Evolutionary conservation across 2,329 filamentous ascomycete species (phyloP).

Genomic region (Fusarium solani-melongenae): DNA sequence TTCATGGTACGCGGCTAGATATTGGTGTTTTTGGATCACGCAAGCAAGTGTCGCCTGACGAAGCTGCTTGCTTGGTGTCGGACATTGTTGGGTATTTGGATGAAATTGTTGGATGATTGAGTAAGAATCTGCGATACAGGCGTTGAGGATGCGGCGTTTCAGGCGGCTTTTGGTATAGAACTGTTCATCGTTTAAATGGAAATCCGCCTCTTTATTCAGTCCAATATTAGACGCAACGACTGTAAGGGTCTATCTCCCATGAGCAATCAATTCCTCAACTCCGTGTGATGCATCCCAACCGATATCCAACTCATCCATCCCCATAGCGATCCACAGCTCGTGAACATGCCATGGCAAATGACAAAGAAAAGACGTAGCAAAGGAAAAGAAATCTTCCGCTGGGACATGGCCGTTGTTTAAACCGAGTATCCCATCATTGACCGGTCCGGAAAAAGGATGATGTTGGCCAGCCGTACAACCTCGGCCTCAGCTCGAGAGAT

Average conservation of each 20-base stretch:
- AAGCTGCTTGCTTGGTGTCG: conserved; percentile 41
- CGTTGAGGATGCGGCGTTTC: not conserved
- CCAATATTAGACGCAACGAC: not conserved
- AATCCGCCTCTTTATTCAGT: not conserved
- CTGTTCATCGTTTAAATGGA: not conserved
- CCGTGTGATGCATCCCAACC: conserved; percentile 22
- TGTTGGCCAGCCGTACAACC: conserved; percentile 65
- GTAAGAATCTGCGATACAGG: not conserved
- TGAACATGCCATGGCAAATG: not conserved
- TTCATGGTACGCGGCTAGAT: conserved; percentile 47
- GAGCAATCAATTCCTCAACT: conserved; percentile 18
- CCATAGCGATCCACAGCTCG: not conserved
- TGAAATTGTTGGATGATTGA: not conserved
- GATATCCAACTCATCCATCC: not conserved
- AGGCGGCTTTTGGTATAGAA: not conserved
- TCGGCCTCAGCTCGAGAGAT: conserved; percentile 60
- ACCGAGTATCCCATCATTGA: conserved; percentile 50
- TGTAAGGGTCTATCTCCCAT: not conserved
- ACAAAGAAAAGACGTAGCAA: not conserved
- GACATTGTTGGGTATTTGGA: conserved; percentile 38
- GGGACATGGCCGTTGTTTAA: conserved; percentile 6
- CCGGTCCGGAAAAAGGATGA: conserved; percentile 66
- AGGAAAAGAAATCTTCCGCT: not conserved
- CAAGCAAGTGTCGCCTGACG: conserved; percentile 39
- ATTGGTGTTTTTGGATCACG: conserved; percentile 55